A percentile compares a stretch with the other conserved stretches of the same genome.
Evolutionary conservation across 805 yeast genomes (phyloP).

Genomic region (Zygosaccharomyces gambellarensis): DNA sequence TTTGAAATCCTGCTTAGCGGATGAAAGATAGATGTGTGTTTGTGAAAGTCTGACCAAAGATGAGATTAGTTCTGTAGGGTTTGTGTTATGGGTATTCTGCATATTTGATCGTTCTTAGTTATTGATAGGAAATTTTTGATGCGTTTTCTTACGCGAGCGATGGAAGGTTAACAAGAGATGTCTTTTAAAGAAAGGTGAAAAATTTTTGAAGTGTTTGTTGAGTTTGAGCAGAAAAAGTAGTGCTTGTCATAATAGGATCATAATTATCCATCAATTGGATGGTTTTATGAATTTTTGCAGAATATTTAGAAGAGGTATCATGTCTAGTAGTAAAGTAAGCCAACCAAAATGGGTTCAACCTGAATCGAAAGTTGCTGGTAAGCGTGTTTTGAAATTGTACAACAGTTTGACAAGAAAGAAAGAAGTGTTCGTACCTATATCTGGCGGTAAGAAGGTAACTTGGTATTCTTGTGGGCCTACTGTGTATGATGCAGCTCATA

Average conservation of each 20-base stretch:
- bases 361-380: conserved; percentile 15
- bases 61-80: no score
- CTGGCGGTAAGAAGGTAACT: conserved; percentile 55
- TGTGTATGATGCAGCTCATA: conserved; percentile 90
- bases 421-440: conserved; percentile 68
- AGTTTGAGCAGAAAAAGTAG: no score
- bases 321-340: conserved; percentile 28
- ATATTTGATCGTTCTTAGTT: no score
- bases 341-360: conserved; percentile 56
- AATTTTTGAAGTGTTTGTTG: not conserved
- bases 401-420: conserved; percentile 82
- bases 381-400: conserved; percentile 57
- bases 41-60: no score
- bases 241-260: no score
- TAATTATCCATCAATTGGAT: not conserved
- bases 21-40: no score
- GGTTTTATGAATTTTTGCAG: conserved; percentile 8
- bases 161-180: not conserved
- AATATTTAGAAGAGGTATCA: conserved; percentile 4
- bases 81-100: no score
- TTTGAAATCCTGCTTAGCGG: no score
- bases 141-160: conserved; percentile 5
- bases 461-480: conserved; percentile 99
- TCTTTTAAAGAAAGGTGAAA: not conserved
- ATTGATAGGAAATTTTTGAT: not conserved